Conservation (phyloP, 2,329 filamentous ascomycete genomes). For the Gliomastix tumulicola region DNA sequence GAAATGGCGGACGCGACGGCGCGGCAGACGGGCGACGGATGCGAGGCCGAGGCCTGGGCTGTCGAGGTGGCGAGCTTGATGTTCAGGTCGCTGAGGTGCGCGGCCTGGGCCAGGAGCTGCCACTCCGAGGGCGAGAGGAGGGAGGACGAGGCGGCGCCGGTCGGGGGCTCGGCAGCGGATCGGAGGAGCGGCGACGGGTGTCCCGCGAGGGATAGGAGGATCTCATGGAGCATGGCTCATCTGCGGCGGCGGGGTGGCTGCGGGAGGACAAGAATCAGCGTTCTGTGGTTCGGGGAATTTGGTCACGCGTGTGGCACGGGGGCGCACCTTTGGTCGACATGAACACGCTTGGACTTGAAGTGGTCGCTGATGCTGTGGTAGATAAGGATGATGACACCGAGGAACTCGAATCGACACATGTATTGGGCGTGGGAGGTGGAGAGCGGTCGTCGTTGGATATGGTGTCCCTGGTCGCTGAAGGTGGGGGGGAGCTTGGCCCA, state of each 20-base stretch:
- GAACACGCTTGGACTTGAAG: constrained; percentile 24
- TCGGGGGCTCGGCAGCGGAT: constrained; percentile 32
- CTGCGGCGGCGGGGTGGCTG: too few species aligned
- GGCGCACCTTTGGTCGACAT: constrained; percentile 12
- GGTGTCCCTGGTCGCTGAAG: too few species aligned
- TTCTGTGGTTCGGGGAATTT: too few species aligned
- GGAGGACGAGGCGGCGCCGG: constrained; percentile 25
- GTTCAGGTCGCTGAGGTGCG: constrained; percentile 73
- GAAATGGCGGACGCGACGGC: constrained; percentile 76
- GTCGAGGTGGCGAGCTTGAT: constrained; percentile 63
- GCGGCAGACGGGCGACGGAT: constrained; percentile 77
- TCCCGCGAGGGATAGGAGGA: constrained; percentile 91
- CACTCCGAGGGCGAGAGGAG: constrained; percentile 71
- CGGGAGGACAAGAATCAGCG: too few species aligned
- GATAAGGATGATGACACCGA: constrained; percentile 42
- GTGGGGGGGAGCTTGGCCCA: too few species aligned
- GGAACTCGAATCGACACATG: constrained; percentile 49
- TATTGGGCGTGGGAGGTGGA: neutral
- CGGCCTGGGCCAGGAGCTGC: constrained; percentile 71
- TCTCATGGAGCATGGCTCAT: constrained; percentile 84
- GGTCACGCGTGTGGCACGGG: constrained; percentile 9
- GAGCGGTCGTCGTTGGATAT: neutral
- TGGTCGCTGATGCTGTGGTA: constrained; percentile 34
- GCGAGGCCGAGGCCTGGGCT: constrained; percentile 58
- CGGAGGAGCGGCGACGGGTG: constrained; percentile 85